Evolutionary conservation across 2,329 filamentous ascomycete genomes (phyloP), one percentile per base, ranked within the genome.

Genomic region (Pseudogymnoascus sp.): DNA sequence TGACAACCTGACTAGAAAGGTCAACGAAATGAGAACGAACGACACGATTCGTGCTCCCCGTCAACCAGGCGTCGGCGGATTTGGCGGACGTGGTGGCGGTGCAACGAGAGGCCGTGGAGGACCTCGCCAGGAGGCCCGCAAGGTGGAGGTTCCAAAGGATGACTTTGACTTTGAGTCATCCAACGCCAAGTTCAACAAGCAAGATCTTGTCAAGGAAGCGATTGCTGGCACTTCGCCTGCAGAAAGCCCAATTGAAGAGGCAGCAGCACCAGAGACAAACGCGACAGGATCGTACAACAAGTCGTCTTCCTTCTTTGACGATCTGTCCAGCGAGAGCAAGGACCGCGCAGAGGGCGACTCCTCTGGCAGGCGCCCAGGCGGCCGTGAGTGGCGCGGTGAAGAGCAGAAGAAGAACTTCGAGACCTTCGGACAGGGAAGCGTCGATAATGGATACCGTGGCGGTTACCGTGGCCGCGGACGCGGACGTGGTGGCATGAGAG

Each of bases 371-470:
- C 85, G 86, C 72, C 80, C 85, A n/a, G 87, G 88, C 62, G 92
- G 91, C 33, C 86, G 89, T 58, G 91, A 96, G 73, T 95, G 94
- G 86, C 87, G 94, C 61, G 88, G 87, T 39, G 92, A 97, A 74
- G 94, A 97, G 74, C 90, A 96, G 73, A 91, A 88, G 74, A 92
- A 91, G 78, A 97, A 97, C 73, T 89, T 99, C 72, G 94, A 99
- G 77, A 99, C 94, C 0, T 99, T 99, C 68, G 94, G 94, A 7
- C 92, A 97, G 74, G 92, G 92, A 60, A 97, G 92, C 68, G 92
- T 99, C 21, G 94, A 99, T 69, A 87, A 85, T 59, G 83, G 86
- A 13, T 89, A 85, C 73, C 84, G 89, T 64, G 85, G 86, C 60
- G 87, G 89, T 66, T 94, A 87, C 75, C 87, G 92, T 60, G 90